These are phyloP conservation scores for Blastocystis sp. DNA, from an alignment of 352 stramenopile species.

Conservation along the genomic window DNA sequence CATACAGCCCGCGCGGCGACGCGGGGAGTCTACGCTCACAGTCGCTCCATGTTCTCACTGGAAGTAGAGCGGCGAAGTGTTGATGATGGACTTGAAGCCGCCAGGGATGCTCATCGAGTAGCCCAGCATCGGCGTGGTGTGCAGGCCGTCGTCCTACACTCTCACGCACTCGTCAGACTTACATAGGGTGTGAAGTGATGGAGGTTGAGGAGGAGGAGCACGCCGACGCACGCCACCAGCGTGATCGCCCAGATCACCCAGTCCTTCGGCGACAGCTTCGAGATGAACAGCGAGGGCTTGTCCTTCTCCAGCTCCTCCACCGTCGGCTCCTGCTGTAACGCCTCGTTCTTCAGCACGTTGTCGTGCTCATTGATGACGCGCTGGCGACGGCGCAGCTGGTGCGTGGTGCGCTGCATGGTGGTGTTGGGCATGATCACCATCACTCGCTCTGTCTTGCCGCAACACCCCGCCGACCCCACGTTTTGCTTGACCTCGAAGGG, in stretches of 20 bases:
- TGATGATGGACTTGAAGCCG: slow-evolving; percentile 53
- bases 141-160: slow-evolving; percentile 38
- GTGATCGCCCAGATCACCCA: slow-evolving; percentile 47
- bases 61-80: not conserved
- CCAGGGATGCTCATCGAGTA: slow-evolving; percentile 64
- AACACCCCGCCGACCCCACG: not conserved
- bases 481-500: slow-evolving; percentile 33
- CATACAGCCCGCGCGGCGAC: slow-evolving; percentile 47
- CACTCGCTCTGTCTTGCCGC: slow-evolving; percentile 10
- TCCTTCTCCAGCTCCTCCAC: slow-evolving; percentile 69
- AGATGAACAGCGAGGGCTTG: slow-evolving; percentile 2
- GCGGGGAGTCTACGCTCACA: slow-evolving; percentile 7
- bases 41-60: not conserved
- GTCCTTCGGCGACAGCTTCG: slow-evolving; percentile 42
- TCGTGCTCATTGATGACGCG: slow-evolving; percentile 53
- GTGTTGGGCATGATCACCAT: slow-evolving; percentile 64
- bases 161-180: not conserved
- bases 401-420: slow-evolving; percentile 35
- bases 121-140: slow-evolving; percentile 34
- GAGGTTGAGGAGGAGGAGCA: slow-evolving; percentile 20
- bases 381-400: slow-evolving; percentile 50
- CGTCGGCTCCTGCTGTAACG: slow-evolving; percentile 58
- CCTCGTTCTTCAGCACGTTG: slow-evolving; percentile 44
- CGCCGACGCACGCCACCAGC: not conserved
- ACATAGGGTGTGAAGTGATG: not conserved